Evolutionary conservation across 176 grass and related monocot species (phyloP), one percentile per base, ranked within the genome.

Genomic region (Lolium multiflorum): DNA sequence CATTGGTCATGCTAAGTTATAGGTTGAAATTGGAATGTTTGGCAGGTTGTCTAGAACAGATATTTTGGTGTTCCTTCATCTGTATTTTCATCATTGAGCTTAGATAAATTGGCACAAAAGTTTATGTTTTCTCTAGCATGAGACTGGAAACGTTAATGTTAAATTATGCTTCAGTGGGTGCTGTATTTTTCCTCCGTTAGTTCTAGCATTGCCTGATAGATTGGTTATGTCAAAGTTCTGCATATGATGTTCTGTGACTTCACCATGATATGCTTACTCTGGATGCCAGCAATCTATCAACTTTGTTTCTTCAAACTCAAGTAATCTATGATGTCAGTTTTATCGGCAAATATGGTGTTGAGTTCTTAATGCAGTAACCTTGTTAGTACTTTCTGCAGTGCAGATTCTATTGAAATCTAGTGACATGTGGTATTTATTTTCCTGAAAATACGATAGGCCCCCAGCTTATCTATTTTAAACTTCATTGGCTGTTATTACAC

Each of bases 31-130:
- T 81, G 14, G 25, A 66, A 50, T 74, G 0, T 35, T 35, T 43
- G 62, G 88, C 82, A 69, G 69, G 52, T 61, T 22, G 21, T 71
- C 70, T 76, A 22, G 2, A 49, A 24, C 65, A 55, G 17, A 46
- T 47, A 75, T 74, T 59, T 58, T 25, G 43, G 38, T 66, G 46
- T 37, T 79, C 74, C 52, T 80, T 67, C 18, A 44, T 11, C 4
- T 35, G 3, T 74, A 20, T 67, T 76, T 35, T 60, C 74, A 69
- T n/a, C 21, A 35, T 35, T 35, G 31, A 35, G 31, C 31, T 35
- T 35, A 35, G 31, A 35, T 35, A 35, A 35, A 35, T 35, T 35
- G 31, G 31, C 31, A 35, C 31, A 35, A 35, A 35, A 35, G 31
- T 35, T 35, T 35, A 35, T 35, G 31, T 35, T 35, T 35, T 35